Conservation (phyloP, 2,329 filamentous ascomycete species). For the Hymenoscyphus albidus region DNA sequence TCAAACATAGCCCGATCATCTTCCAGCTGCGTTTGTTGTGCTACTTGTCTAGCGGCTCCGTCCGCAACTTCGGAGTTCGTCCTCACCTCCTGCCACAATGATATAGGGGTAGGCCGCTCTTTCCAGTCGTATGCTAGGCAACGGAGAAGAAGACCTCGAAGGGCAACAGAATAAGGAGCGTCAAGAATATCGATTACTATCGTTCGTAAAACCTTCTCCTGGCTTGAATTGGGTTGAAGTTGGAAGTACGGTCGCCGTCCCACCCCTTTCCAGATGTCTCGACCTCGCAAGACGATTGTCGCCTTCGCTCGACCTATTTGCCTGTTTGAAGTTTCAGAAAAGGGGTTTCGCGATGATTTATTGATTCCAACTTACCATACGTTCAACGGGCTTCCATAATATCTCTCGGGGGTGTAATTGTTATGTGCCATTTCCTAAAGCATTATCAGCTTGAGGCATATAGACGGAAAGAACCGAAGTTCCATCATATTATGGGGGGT, state of each 20-base stretch:
- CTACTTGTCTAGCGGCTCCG: too few relatives aligned
- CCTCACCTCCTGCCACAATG: not conserved
- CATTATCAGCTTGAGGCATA: not conserved
- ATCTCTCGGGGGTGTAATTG: not conserved
- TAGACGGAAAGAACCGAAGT: not conserved
- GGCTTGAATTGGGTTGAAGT: not conserved
- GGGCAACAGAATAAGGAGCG: not conserved
- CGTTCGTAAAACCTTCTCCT: not conserved
- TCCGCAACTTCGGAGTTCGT: not conserved
- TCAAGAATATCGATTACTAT: not conserved
- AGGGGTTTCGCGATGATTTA: not conserved
- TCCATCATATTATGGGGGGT: not conserved
- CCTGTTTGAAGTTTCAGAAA: not conserved
- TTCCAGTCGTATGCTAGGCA: slow-evolving; percentile 1
- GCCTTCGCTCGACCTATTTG: not conserved
- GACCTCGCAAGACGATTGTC: not conserved
- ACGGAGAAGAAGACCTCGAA: not conserved
- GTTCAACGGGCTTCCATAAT: not conserved
- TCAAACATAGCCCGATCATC: too few relatives aligned
- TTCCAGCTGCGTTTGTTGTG: too few relatives aligned
- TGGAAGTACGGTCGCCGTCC: not conserved
- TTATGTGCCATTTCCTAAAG: not conserved
- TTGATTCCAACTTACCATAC: not conserved
- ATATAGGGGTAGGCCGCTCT: not conserved
- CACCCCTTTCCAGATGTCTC: not conserved